Conservation (phyloP, 306 rosid species). For the Purshia tridentata region DNA sequence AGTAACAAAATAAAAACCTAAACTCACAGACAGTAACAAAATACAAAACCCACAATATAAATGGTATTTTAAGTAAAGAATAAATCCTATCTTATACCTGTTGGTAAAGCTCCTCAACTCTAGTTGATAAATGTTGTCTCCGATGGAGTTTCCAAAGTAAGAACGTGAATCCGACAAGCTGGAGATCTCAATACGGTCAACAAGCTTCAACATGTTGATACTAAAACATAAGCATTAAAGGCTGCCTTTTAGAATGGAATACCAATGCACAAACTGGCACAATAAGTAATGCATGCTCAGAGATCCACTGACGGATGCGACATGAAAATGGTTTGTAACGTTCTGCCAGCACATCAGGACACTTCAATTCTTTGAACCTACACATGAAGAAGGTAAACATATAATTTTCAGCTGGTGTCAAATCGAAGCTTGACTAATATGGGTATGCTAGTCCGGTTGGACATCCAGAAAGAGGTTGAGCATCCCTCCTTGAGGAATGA, state of each 20-base stretch:
- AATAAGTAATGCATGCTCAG: slow-evolving; percentile 44
- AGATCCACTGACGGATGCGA: slow-evolving; percentile 60
- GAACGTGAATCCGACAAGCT: slow-evolving; percentile 62
- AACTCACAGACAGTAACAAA: no score
- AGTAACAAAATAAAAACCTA: not conserved
- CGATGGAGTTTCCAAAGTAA: slow-evolving; percentile 46
- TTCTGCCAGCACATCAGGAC: slow-evolving; percentile 64
- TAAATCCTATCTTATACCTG: slow-evolving; percentile 43
- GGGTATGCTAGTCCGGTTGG: no score
- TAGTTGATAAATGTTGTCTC: slow-evolving; percentile 41
- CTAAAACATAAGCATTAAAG: slow-evolving; percentile 30
- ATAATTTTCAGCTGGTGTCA: not conserved
- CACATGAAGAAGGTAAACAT: slow-evolving; percentile 16
- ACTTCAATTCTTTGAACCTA: slow-evolving; percentile 81
- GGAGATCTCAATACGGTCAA: slow-evolving; percentile 48
- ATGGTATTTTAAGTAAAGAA: not conserved
- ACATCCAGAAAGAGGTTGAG: slow-evolving; percentile 18
- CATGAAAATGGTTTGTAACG: slow-evolving; percentile 66
- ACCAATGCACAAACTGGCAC: slow-evolving; percentile 64
- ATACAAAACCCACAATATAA: no score
- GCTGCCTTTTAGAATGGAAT: slow-evolving; percentile 41
- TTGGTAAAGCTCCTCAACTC: slow-evolving; percentile 74
- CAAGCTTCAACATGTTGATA: slow-evolving; percentile 34
- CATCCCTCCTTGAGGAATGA: slow-evolving; percentile 17
- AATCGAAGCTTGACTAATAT: no score